Evolutionary conservation across 495 filamentous ascomycete species (phyloP).

Genomic region (Hypoxylon fuscum): DNA sequence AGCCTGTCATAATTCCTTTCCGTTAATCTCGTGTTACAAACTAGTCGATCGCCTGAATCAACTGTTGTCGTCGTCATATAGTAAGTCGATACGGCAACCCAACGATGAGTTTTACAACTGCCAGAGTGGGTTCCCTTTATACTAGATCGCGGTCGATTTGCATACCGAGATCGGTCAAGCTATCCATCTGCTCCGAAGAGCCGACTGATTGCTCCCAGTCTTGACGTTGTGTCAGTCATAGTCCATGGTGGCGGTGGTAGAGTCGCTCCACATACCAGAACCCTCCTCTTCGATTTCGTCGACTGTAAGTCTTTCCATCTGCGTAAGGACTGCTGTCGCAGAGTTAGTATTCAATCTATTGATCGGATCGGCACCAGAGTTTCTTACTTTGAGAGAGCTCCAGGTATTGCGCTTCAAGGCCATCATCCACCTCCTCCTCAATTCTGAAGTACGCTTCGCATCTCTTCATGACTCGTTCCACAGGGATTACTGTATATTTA

Average conservation of each 20-base stretch:
- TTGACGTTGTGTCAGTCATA: conserved; percentile 49
- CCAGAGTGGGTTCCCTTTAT: background rate
- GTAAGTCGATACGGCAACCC: background rate
- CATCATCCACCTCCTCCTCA: conserved; percentile 50
- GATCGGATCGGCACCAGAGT: background rate
- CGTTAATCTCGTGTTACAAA: conserved; percentile 15
- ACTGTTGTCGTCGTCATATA: background rate
- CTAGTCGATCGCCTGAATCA: conserved; percentile 1
- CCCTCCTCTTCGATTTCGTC: conserved; percentile 65
- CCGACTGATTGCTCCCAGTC: conserved; percentile 57
- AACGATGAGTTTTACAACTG: background rate
- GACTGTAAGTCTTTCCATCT: conserved; percentile 52
- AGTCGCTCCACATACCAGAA: conserved; percentile 62
- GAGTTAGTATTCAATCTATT: conserved; percentile 24
- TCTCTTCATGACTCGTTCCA: conserved; percentile 53
- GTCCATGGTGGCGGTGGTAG: conserved; percentile 48
- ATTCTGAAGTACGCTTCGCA: conserved; percentile 53
- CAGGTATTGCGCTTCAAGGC: conserved; percentile 44
- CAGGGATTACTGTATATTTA: conserved; percentile 48
- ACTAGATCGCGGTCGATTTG: conserved; percentile 45
- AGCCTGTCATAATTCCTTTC: conserved; percentile 18
- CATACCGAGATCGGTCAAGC: conserved; percentile 49
- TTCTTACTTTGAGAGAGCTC: conserved; percentile 54
- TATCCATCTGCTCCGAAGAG: conserved; percentile 52
- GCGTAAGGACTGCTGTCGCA: conserved; percentile 50